Base-by-base conservation (phyloP, 495 filamentous ascomycete species). In the Penicillium egyptiacum region DNA sequence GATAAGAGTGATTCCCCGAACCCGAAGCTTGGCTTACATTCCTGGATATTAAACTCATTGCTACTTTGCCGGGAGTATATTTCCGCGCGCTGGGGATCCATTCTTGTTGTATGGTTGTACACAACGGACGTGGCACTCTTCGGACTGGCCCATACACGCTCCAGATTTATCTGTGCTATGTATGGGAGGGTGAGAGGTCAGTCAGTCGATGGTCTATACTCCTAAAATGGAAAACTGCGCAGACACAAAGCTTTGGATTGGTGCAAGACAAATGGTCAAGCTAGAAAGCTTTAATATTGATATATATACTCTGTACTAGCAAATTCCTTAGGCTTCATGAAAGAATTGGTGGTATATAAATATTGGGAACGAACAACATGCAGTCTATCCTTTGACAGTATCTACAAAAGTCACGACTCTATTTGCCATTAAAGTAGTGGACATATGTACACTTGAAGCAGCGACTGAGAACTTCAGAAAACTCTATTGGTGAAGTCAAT, bases 401-500 rank as follows among this genome's bases (percentile, higher is more conserved):
- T 43, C 41, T 43, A 43, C 40, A 12, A 20, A 22, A 1, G 2
- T 4, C 19, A 11, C 22, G 10, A 12, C 40, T 22, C 19, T 14
- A 43, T 43, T 4, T 43, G 0, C 8, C 19, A 23, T 20, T 7
- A 16, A 46, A 5, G 12, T 39, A 50, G 7, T 6, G 17, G 35
- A 39, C 17, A 39, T 39, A 0, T 39, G 16, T 16, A 39, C 16
- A n/a, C 35, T n/a, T 8, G 16, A 16, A n/a, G 16, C 5, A 39
- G 16, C 6, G 3, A 19, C 9, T 22, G 4, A 28, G 10, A 30
- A 11, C 22, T 43, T 52, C 26, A 64, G 52, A 70, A 69, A 1
- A 68, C 65, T 7, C 70, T 63, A 33, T 66, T 46, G 0, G 62
- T 66, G 31, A 73, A 80, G 46, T 80, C 77, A 46, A 80, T 53